Conservation (phyloP, 1,284 basidiomycete genomes). For the Marasmius tenuissimus region DNA sequence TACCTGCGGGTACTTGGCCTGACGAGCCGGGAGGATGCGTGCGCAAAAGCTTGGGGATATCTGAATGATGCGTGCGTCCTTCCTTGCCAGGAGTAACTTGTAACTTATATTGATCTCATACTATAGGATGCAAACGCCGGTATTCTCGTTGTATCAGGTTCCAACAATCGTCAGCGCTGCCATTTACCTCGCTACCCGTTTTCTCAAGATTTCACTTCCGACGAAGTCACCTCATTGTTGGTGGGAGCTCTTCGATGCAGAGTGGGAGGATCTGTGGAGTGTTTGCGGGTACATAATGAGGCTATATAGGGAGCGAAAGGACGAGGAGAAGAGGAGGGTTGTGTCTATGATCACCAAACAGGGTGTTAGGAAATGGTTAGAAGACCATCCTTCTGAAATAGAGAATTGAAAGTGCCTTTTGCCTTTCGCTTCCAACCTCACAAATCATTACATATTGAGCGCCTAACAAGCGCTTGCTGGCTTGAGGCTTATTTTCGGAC, state of each 20-base stretch:
- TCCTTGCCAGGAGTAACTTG: slow-evolving; percentile 2
- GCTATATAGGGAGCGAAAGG: slow-evolving; percentile 59
- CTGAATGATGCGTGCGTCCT: slow-evolving; percentile 83
- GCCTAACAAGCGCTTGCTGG: too few relatives aligned
- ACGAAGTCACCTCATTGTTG: slow-evolving; percentile 67
- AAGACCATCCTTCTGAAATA: slow-evolving; percentile 31
- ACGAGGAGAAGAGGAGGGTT: slow-evolving; percentile 43
- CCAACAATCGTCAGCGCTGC: slow-evolving; percentile 87
- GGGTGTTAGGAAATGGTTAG: slow-evolving; percentile 75
- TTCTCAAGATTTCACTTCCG: slow-evolving; percentile 72
- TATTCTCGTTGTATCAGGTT: slow-evolving; percentile 86
- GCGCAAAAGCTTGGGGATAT: slow-evolving; percentile 83
- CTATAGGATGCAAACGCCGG: slow-evolving; percentile 82
- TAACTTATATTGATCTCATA: slow-evolving; percentile 10
- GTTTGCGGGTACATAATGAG: slow-evolving; percentile 80
- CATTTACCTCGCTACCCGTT: slow-evolving; percentile 75
- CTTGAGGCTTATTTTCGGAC: too few relatives aligned
- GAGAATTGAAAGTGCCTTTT: too few relatives aligned
- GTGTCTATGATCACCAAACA: slow-evolving; percentile 64
- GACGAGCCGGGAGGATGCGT: slow-evolving; percentile 67
- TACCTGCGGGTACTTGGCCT: slow-evolving; percentile 91
- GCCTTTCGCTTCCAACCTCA: too few relatives aligned
- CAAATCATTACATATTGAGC: too few relatives aligned
- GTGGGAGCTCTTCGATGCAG: slow-evolving; percentile 88
- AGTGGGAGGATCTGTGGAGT: slow-evolving; percentile 82